Conservation (phyloP, 148 eudicot genomes). For the Diospyros kaki region DNA sequence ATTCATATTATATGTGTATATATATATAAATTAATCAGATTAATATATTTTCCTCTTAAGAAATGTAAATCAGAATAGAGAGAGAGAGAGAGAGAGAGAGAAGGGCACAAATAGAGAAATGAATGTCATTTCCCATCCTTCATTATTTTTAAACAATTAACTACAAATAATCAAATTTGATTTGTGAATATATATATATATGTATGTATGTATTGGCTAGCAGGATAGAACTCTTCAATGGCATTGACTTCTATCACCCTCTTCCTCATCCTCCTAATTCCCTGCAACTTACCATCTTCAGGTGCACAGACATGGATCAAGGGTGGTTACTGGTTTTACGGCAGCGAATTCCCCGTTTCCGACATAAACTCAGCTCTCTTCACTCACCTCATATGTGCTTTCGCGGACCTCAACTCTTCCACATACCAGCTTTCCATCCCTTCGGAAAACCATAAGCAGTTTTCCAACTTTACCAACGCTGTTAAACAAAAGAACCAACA, state of each 20-base stretch:
- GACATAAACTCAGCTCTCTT: slow-evolving; percentile 7
- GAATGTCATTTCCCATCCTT: too few relatives aligned
- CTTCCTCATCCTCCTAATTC: neutral
- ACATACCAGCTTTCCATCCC: neutral
- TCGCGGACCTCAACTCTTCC: neutral
- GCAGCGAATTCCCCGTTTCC: neutral
- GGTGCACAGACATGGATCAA: neutral
- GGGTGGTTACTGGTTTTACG: slow-evolving; percentile 2
- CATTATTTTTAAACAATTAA: too few relatives aligned
- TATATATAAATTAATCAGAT: too few relatives aligned
- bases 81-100: too few relatives aligned
- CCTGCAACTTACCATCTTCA: neutral
- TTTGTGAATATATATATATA: too few relatives aligned
- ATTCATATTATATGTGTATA: too few relatives aligned
- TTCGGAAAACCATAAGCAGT: neutral
- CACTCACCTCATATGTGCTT: slow-evolving; percentile 8
- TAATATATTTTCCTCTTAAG: too few relatives aligned
- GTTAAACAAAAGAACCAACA: neutral
- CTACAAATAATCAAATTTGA: too few relatives aligned
- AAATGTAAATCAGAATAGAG: too few relatives aligned
- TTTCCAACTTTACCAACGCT: neutral
- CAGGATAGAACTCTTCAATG: neutral
- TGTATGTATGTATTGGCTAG: too few relatives aligned
- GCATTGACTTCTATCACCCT: neutral
- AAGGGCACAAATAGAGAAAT: too few relatives aligned